Conservation (phyloP, 2,329 filamentous ascomycete genomes). For the Pseudogymnoascus sp. region DNA sequence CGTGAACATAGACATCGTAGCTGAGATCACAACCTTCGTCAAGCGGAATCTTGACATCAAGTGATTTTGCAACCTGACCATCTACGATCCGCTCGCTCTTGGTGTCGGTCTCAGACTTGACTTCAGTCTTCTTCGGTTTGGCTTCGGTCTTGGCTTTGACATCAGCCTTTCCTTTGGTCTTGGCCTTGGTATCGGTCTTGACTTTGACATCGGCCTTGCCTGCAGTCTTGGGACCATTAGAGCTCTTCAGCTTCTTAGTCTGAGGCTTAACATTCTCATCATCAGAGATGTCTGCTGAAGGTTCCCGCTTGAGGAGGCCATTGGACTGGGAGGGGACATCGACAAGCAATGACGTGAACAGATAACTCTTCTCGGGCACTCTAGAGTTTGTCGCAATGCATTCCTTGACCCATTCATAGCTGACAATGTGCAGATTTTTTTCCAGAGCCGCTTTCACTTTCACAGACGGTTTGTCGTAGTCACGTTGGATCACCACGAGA, state of each 20-base stretch:
- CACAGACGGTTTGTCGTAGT: constrained; percentile 39
- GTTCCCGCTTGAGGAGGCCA: constrained; percentile 15
- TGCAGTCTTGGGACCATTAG: constrained; percentile 23
- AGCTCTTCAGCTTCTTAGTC: constrained; percentile 26
- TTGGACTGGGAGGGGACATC: constrained; percentile 11
- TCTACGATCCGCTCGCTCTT: constrained; percentile 29
- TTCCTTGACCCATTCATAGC: constrained; percentile 53
- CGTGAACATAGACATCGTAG: constrained; percentile 55
- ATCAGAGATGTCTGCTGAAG: constrained; percentile 15
- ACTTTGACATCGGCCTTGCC: constrained; percentile 16
- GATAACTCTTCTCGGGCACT: constrained; percentile 28
- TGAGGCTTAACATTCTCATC: constrained; percentile 24
- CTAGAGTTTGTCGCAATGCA: constrained; percentile 37
- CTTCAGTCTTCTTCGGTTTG: constrained; percentile 8
- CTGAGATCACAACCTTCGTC: constrained; percentile 37
- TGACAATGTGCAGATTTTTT: constrained; percentile 46
- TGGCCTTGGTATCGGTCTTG: constrained; percentile 20
- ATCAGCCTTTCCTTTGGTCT: constrained; percentile 20
- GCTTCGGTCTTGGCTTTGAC: constrained; percentile 12
- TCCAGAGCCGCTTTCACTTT: constrained; percentile 38
- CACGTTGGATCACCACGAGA: constrained; percentile 46
- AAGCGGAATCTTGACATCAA: constrained; percentile 39
- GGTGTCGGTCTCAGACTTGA: not conserved
- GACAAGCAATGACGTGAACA: constrained; percentile 15
- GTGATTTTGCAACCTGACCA: constrained; percentile 39